Evolutionary conservation across 192 early-diverging fungal genomes (phyloP), one percentile per base, ranked within the genome.

Genomic region (Allomyces macrogynus): DNA sequence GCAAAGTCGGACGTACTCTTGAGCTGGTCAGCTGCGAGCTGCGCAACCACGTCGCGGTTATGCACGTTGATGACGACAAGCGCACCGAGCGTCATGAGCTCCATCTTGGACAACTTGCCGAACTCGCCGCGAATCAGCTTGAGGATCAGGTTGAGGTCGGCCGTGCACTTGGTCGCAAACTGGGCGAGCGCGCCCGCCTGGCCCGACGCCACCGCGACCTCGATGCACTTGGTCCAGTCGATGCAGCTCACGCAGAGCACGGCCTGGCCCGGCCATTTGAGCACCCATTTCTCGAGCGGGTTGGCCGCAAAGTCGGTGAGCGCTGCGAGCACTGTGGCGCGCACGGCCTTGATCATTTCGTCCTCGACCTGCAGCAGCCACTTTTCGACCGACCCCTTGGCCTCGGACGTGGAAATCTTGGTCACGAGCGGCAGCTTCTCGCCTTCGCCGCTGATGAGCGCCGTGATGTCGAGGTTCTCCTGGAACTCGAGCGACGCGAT

Each of bases 31-130:
- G 75, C 72, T 0, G 78, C 27, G 22, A 97, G 75, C 61, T 77
- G 72, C 25, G 92, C 84, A 16, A 93, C 78, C 22, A 94, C 82
- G 77, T 98, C 95, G 44, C 95, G 82, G 76, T 98, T 89, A 75
- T 99, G 97, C 14, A 99, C 95, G 43, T 97, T 82, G 74, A 98
- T 95, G 9, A 95, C 97, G 64, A 99, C 92, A 67, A 99, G 73
- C 62, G 94, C 91, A 74, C 98, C 97, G 71, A 92, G 89, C 76
- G 98, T 99, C 64, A 86, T 83, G 62, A 95, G 88, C 65, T 81
- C 78, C 57, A 96, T 82, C 18, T 87, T 68, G 0, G 79, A 71
- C 68, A 98, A 74, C 66, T 97, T 92, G 62, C 83, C 75, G 4
- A 99, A 78, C 20, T 98, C 95, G 62, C 94, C 81, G 64, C 92